Percentiles rank a stretch among this genome's conserved stretches.
Evolutionary conservation across 495 filamentous ascomycete genomes (phyloP).

Genomic region (Hypoxylon lienhwacheense): DNA sequence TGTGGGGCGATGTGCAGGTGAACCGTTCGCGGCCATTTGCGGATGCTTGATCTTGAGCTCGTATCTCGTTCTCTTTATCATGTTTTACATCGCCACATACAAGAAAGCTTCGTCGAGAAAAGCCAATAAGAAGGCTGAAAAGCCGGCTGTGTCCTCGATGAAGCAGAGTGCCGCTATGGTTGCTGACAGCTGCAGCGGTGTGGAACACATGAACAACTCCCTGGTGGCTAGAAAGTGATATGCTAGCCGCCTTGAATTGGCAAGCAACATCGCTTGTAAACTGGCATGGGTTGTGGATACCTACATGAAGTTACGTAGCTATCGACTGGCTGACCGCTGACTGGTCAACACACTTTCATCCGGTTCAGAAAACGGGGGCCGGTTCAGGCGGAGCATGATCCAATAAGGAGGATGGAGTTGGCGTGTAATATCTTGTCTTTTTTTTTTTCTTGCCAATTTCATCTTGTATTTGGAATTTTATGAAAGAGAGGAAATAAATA

Average conservation of each 20-base stretch:
- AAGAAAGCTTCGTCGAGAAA: conserved; percentile 59
- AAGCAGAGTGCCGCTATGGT: conserved; percentile 32
- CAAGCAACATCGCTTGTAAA: conserved; percentile 6
- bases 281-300: conserved; percentile 22
- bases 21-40: conserved; percentile 92
- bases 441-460: too few relatives aligned
- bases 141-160: conserved; percentile 21
- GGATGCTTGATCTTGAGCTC: conserved; percentile 87
- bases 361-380: too few relatives aligned
- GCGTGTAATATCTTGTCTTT: too few relatives aligned
- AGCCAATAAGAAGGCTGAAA: conserved; percentile 28
- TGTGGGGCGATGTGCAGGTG: conserved; percentile 81
- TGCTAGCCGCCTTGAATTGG: conserved; percentile 4
- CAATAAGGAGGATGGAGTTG: too few relatives aligned
- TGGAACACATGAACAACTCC: conserved; percentile 33
- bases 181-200: conserved; percentile 35
- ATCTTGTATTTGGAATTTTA: too few relatives aligned
- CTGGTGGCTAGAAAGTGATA: conserved; percentile 30
- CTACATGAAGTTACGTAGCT: too few relatives aligned
- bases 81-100: conserved; percentile 96
- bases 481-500: too few relatives aligned
- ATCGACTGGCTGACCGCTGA: too few relatives aligned
- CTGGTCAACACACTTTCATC: too few relatives aligned
- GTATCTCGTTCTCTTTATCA: conserved; percentile 96
- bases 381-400: too few relatives aligned